Percentiles rank a stretch among this genome's conserved stretches.
These are phyloP conservation scores for Fusarium papillatum DNA, from an alignment of 2,329 filamentous ascomycete species.

Conservation along the genomic window DNA sequence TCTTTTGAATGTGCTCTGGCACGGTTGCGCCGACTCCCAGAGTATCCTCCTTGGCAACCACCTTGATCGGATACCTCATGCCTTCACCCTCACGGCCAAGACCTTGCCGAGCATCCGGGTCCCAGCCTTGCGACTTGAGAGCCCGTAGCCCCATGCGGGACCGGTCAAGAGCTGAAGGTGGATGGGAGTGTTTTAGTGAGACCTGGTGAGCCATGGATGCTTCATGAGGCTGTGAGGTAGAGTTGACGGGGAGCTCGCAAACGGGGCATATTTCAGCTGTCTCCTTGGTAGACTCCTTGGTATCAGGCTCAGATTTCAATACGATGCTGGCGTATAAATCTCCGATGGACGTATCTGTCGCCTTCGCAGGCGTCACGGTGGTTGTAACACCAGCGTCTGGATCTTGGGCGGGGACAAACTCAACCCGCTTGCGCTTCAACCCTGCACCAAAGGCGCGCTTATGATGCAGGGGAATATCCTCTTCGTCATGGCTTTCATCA, in stretches of 20 bases:
- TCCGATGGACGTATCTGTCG: conserved; percentile 48
- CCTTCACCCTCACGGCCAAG: conserved; percentile 81
- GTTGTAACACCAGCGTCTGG: conserved; percentile 45
- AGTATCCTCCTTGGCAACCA: conserved; percentile 79
- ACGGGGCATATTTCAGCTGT: conserved; percentile 46
- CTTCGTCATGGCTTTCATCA: conserved; percentile 50
- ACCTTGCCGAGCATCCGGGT: conserved; percentile 79
- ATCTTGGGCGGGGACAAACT: conserved; percentile 69
- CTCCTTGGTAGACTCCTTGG: conserved; percentile 31
- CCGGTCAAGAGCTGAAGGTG: conserved; percentile 79
- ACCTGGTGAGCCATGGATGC: conserved; percentile 79
- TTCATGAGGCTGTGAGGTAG: conserved; percentile 61
- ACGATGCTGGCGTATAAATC: conserved; percentile 79
- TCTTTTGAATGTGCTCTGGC: conserved; percentile 55
- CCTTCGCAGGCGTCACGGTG: conserved; percentile 31
- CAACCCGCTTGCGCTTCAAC: conserved; percentile 65
- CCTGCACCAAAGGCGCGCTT: conserved; percentile 69
- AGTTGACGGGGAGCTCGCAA: conserved; percentile 53
- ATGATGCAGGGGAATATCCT: conserved; percentile 66
- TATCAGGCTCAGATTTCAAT: conserved; percentile 52
- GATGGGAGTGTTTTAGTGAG: conserved; percentile 76
- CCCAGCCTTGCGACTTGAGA: conserved; percentile 78
- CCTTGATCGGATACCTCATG: conserved; percentile 81
- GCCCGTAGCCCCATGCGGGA: conserved; percentile 77
- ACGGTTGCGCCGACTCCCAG: conserved; percentile 76